Percentiles rank a stretch among this genome's conserved stretches.
Conservation (phyloP, 2,329 filamentous ascomycete genomes). For the Neopestalotiopsis sp. region DNA sequence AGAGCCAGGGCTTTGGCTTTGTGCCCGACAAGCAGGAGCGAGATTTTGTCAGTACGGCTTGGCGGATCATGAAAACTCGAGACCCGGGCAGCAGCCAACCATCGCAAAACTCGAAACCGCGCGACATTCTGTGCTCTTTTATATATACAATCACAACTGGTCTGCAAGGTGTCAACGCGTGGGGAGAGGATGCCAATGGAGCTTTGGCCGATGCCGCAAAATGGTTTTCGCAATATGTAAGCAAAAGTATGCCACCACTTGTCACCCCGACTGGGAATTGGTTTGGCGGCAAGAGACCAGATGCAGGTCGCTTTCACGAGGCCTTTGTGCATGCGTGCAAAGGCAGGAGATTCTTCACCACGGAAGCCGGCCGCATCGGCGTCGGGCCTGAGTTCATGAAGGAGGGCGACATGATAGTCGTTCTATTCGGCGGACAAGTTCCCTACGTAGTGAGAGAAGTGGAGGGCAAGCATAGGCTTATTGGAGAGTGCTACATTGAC, state of each 20-base stretch:
- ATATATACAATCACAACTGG: background rate
- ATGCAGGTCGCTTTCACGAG: slow-evolving; percentile 25
- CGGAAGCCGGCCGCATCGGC: slow-evolving; percentile 24
- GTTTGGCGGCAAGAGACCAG: background rate
- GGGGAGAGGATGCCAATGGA: background rate
- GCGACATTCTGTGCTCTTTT: background rate
- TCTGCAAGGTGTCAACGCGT: background rate
- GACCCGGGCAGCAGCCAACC: background rate
- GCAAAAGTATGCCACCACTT: slow-evolving; percentile 11
- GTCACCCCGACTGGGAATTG: background rate
- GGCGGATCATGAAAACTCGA: slow-evolving; percentile 20
- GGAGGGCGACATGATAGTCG: slow-evolving; percentile 22
- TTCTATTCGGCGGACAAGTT: slow-evolving; percentile 27
- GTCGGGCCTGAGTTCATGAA: slow-evolving; percentile 28
- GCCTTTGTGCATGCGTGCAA: slow-evolving; percentile 25
- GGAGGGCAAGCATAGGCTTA: slow-evolving; percentile 21
- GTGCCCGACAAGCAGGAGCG: slow-evolving; percentile 25
- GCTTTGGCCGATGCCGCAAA: background rate
- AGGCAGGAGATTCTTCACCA: slow-evolving; percentile 26
- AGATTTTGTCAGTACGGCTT: slow-evolving; percentile 25
- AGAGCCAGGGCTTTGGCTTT: slow-evolving; percentile 24
- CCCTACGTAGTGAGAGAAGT: slow-evolving; percentile 25
- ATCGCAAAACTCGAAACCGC: background rate
- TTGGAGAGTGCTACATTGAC: slow-evolving; percentile 29
- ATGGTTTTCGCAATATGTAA: slow-evolving; percentile 15